Base-by-base conservation (phyloP, 208 protist species). In the Leishmania amazonensis region DNA sequence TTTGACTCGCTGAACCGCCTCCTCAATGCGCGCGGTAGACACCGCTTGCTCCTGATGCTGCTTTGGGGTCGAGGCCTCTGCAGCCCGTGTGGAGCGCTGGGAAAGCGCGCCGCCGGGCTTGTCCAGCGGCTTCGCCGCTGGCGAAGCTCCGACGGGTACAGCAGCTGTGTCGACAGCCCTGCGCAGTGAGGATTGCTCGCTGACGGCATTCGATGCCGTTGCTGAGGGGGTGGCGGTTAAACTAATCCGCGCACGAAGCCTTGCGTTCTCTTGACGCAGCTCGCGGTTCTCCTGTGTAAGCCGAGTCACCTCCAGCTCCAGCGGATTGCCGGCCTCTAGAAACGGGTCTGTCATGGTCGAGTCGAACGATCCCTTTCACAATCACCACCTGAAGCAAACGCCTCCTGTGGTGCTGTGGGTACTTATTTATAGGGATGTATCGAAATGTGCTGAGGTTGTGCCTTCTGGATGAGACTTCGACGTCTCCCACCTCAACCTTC, bases 201-300 rank as follows among this genome's bases (percentile, higher is more conserved):
- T 80, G 40, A 51, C 42, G 21, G 76, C 76, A 38, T 72, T 58
- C 45, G 76, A 80, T 24, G 42, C 47, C 0, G 40, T 72, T 38
- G 71, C 60, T 11, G 64, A 54, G 15, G 79, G 62, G 0, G 80
- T 82, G 28, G 45, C 64, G 31, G 58, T 53, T 17, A 72, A 72
- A n/a, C 83, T 77, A 28, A 88, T 58, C 64, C 90, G 85, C 24
- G 90, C 57, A 38, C 81, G 80, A 24, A 96, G 85, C 64, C 80
- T 83, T 17, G 87, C 79, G 49, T 91, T 93, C 21, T 76, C 81
- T 60, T 89, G 85, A n/a, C 92, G 83, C 40, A 96, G 86, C 70
- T 90, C 86, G 40, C 85, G 83, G 76, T 96, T 96, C 78, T 94
- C 90, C 54, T 87, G 83, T 73, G 85, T 81, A 13, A 96, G 74